Conservation (phyloP, 1,284 basidiomycete genomes). For the Agroathelia rolfsii region DNA sequence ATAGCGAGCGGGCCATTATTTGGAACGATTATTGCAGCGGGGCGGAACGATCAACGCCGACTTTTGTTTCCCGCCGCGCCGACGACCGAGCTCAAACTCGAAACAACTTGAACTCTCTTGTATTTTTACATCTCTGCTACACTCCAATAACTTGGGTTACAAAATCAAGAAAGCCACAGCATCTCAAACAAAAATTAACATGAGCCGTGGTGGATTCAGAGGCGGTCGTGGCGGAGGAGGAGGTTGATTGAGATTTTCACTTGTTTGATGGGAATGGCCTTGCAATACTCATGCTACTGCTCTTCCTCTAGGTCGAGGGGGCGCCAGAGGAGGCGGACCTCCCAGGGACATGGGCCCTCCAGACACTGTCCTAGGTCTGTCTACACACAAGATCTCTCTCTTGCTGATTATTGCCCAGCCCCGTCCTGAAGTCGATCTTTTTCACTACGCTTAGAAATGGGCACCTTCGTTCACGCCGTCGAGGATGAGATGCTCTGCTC, state of each 20-base stretch:
- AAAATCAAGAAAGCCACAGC: no score
- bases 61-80: no score
- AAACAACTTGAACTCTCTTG: no score
- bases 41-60: no score
- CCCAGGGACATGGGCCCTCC: slow-evolving; percentile 76
- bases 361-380: slow-evolving; percentile 70
- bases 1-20: no score
- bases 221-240: slow-evolving; percentile 34
- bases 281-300: slow-evolving; percentile 6
- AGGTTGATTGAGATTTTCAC: slow-evolving; percentile 7
- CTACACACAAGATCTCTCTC: slow-evolving; percentile 1
- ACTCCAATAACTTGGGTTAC: no score
- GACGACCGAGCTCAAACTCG: no score
- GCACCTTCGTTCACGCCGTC: slow-evolving; percentile 86
- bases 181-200: slow-evolving; percentile 14
- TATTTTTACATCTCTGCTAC: no score
- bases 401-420: slow-evolving; percentile 6
- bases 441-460: slow-evolving; percentile 52
- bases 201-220: slow-evolving; percentile 40
- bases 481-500: slow-evolving; percentile 98
- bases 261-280: slow-evolving; percentile 1
- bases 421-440: slow-evolving; percentile 6
- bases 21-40: no score
- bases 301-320: slow-evolving; percentile 32
- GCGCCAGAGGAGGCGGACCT: slow-evolving; percentile 58